phyloP scores from a whole-genome alignment of 139 green algal genomes.

The Chlamydomonas eustigma region DNA sequence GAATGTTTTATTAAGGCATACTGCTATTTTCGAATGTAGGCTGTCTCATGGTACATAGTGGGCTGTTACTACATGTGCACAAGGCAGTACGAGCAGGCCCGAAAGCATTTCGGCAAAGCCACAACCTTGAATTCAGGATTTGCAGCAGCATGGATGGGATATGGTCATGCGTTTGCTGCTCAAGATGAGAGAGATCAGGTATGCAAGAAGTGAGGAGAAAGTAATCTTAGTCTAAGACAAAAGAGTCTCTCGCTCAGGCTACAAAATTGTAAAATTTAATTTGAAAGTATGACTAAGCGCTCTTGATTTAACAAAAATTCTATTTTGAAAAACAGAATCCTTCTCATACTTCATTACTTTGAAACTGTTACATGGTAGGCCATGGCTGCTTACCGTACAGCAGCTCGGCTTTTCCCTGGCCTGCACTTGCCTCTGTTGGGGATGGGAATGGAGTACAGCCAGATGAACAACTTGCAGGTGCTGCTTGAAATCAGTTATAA shows the following conservation, averaged over 20 bases:
- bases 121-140: conserved; percentile 75
- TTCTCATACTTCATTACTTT: too few relatives aligned
- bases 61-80: conserved; percentile 92
- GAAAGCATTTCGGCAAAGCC: conserved; percentile 80
- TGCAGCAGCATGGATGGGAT: conserved; percentile 90
- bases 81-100: conserved; percentile 58
- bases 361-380: too few relatives aligned
- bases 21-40: background rate
- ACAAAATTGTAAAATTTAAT: too few relatives aligned
- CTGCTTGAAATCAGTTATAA: too few relatives aligned
- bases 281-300: too few relatives aligned
- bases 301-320: too few relatives aligned
- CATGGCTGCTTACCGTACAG: conserved; percentile 94
- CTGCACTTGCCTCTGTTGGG: conserved; percentile 85
- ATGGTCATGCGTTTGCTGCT: conserved; percentile 88
- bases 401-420: conserved; percentile 86
- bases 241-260: too few relatives aligned
- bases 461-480: conserved; percentile 86
- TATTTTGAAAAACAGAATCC: too few relatives aligned
- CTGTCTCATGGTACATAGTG: conserved; percentile 84
- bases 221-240: too few relatives aligned
- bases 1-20: background rate
- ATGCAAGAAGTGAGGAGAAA: too few relatives aligned
- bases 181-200: conserved; percentile 82
- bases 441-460: conserved; percentile 82